These are phyloP conservation scores for Termitomyces bulborhizus DNA, from an alignment of 768 basidiomycete genomes.

Conservation along the genomic window DNA sequence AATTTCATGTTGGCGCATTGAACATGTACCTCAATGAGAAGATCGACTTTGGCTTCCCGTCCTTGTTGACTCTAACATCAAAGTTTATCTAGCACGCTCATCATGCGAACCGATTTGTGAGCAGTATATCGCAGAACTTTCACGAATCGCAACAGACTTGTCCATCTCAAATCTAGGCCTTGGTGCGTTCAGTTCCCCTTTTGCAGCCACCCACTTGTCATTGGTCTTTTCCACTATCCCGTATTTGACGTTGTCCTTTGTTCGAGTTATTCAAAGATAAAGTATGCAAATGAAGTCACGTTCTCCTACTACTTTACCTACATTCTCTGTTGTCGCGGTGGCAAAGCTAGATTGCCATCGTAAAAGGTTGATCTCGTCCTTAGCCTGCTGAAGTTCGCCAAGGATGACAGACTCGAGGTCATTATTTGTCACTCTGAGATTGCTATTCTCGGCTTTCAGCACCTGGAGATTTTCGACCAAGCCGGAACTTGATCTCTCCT, in stretches of 20 bases:
- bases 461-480: not conserved
- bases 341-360: not conserved
- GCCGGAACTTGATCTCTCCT: not conserved
- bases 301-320: not conserved
- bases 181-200: slow-evolving; percentile 52
- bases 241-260: slow-evolving; percentile 27
- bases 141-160: too few species aligned
- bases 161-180: slow-evolving; percentile 13
- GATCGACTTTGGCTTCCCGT: slow-evolving; percentile 35
- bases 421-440: not conserved
- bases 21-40: slow-evolving; percentile 42
- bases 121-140: slow-evolving; percentile 27
- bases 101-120: slow-evolving; percentile 43
- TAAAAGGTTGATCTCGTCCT: not conserved
- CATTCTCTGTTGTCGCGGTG: not conserved
- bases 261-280: too few species aligned
- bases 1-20: slow-evolving; percentile 38
- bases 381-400: not conserved
- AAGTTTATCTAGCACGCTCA: slow-evolving; percentile 37
- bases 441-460: not conserved
- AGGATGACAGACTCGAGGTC: not conserved
- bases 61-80: not conserved
- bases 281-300: not conserved
- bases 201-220: slow-evolving; percentile 60
- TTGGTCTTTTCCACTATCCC: slow-evolving; percentile 63